These are phyloP conservation scores for Colletotrichum tofieldiae DNA, from an alignment of 2,329 filamentous ascomycete species.

Conservation along the genomic window DNA sequence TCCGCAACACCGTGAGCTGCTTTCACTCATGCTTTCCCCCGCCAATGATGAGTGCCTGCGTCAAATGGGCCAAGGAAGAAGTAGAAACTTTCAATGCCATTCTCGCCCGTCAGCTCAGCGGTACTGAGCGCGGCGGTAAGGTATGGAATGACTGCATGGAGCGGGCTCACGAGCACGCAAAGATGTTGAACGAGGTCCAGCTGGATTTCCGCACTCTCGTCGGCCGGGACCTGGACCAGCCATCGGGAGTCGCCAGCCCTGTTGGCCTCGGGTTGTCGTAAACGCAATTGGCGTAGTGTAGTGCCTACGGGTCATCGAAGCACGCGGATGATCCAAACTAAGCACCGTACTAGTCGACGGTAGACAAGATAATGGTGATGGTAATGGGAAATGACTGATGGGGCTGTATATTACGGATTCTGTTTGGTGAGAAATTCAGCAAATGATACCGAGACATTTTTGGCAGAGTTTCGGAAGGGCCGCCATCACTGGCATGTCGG, in stretches of 20 bases:
- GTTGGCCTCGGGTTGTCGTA: constrained; percentile 61
- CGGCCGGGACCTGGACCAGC: constrained; percentile 67
- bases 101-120: constrained; percentile 87
- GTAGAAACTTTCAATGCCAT: constrained; percentile 92
- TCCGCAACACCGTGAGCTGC: constrained; percentile 92
- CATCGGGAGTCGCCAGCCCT: constrained; percentile 48
- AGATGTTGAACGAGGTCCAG: constrained; percentile 86
- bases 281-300: neutral
- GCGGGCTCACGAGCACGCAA: constrained; percentile 84
- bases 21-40: constrained; percentile 91
- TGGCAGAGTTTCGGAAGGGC: constrained; percentile 8
- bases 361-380: neutral
- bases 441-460: constrained; percentile 24
- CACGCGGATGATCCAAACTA: neutral
- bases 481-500: constrained; percentile 23
- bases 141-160: constrained; percentile 89
- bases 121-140: constrained; percentile 81
- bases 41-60: constrained; percentile 91
- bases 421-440: constrained; percentile 2
- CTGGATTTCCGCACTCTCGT: constrained; percentile 91
- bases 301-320: neutral
- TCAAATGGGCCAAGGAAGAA: constrained; percentile 98
- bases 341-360: neutral
- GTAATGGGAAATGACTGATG: constrained; percentile 5
- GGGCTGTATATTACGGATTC: neutral